Evolutionary conservation across 2,329 filamentous ascomycete species (phyloP), one percentile per base, ranked within the genome.

Genomic region (Colletotrichum abscissum): DNA sequence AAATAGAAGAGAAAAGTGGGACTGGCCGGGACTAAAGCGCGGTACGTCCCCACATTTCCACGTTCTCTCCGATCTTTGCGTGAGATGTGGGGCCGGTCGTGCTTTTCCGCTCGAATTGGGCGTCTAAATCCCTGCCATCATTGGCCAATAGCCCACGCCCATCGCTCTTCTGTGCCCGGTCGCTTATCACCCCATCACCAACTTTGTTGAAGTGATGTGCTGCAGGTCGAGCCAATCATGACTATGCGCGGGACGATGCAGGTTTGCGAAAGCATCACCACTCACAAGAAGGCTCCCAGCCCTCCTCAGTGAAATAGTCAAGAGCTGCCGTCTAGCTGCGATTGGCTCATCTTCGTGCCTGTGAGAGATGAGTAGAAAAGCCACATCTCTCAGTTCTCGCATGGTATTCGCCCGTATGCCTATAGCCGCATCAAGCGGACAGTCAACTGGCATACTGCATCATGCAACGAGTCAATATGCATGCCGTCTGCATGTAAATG

Each of bases 121-220:
- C 74, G 74, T 75, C 71, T 75, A 75, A 64, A 64, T 65, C 63
- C 63, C 71, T 67, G 63, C 19, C 28, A 4, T 64, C 30, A 66
- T 72, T 72, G 67, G 67, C 63, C 67, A 72, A 64, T 67, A 60
- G 49, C 66, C 63, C 19, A 38, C 28, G 62, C 35, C 33, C 38
- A 57, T 60, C 63, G 58, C 60, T 46, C 42, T 60, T 62, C 49
- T 68, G 63, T 68, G 67, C 33, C 66, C 67, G 63, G 71, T 74
- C 72, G 63, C 63, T 67, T 58, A 64, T 75, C 67, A 71, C n/a
- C n/a, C 74, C 74, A 69, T 75, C 67, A 74, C 72, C 57, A 66
- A 63, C 14, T 42, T 19, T 16, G 33, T 42, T 42, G 5, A 42
- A 42, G 72, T 70, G 72, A 69, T 68, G 56, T 57, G 63, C 72